Evolutionary conservation across 2,329 filamentous ascomycete genomes (phyloP), one percentile per base, ranked within the genome.

Genomic region (Pyrenophora teres): DNA sequence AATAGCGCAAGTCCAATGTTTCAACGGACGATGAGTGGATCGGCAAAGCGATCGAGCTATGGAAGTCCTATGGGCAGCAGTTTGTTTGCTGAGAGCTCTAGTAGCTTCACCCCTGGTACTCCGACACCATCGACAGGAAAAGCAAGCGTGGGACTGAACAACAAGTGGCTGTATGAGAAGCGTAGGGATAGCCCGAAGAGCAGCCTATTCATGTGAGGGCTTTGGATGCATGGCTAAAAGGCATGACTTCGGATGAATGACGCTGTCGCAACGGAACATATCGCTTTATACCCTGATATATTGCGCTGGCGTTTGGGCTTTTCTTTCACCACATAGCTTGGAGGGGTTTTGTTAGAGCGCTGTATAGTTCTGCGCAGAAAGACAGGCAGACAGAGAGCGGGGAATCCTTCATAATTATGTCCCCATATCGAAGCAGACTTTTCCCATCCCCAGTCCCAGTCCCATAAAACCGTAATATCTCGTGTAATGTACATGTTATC

Each of bases 101-200:
- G 76, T 31, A 70, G 65, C 41, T 65, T 60, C 9, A 57, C 64
- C 1, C 85, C 87, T 1, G 80, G 82, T 12, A 87, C 87, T 15
- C 89, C 89, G 1, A 92, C 86, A 58, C 89, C 90, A 8, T 64
- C 64, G 1, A 67, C 59, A 2, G 70, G 71, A 76, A 83, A 85
- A 50, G 86, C 87, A 36, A 92, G 85, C 60, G 85, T 95, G 45
- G 86, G 86, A 0, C 69, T 97, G 68, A 97, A 93, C 74, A 96
- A 86, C 77, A 96, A 94, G 77, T 97, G 93, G 93, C 75, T 97
- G 54, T 97, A 96, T 69, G 91, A 97, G 74, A 90, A 87, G 75
- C 88, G 89, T 15, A 68, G 64, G 78, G 86, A 70, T 71, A 85
- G 70, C 77, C 81, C 61, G 25, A 56, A 65, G 45, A 72, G 63